Evolutionary conservation across 371 early-diverging fungal species (phyloP), one percentile per base, ranked within the genome.

Genomic region (Mortierella sp.): DNA sequence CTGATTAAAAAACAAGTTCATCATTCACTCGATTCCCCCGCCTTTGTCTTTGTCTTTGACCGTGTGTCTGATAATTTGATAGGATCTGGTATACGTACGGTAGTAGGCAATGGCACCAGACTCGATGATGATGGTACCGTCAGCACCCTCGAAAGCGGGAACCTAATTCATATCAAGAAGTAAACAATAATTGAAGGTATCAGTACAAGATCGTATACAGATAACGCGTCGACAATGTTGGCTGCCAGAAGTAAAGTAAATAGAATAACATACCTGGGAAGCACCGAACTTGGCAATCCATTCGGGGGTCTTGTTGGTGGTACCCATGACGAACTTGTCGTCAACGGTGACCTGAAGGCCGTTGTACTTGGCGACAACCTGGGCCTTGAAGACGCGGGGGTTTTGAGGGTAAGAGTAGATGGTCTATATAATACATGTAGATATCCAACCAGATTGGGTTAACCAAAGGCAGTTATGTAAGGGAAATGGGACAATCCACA

Each of bases 21-120:
- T 76, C 74, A 74, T 72, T 66, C 66, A 70, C 74, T 65, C 64
- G 47, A 48, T 66, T 40, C 45, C 38, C 47, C 45, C 38, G 10
- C 50, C 32, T 7, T 41, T 52, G 40, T 43, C 22, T 36, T 24
- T 24, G 47, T 22, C 16, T 55, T 24, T 47, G 41, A 6, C 36
- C 3, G 4, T n/a, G 16, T 33, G 28, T 43, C 1, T 71, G 15
- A 3, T 16, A 3, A 19, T 22, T 28, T 16, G n/a, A 52, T 47
- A 22, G 16, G 61, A 41, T 10, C 60, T 47, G 71, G 67, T 65
- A 52, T 63, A 87, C 82, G 84, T 87, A 91, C 94, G 88, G 85
- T 97, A 96, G 92, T 91, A 91, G 57, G 95, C 94, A 67, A 97
- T 97, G 75, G 97, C 97, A 76, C 87, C 90, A 75, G 91, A 90